Evolutionary conservation across 768 basidiomycete genomes (phyloP), one percentile per base, ranked within the genome.

Genomic region (Myochromella boudieri): DNA sequence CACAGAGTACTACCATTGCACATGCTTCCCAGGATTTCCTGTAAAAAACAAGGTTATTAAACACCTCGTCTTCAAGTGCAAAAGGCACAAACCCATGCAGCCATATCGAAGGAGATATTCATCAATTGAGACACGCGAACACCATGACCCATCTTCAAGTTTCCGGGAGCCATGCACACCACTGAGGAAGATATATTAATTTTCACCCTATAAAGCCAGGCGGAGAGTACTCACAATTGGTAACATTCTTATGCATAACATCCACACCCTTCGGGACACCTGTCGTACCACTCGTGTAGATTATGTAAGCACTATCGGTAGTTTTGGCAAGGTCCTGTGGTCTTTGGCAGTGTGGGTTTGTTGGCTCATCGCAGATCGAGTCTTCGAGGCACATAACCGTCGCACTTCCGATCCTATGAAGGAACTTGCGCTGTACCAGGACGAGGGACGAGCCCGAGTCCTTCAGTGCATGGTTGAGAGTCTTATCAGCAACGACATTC

Each of bases 91-190:
- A 67, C 78, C 82, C 82, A 84, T 14, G 78, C 78, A 26, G 77
- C 78, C 78, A 84, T 81, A 53, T 82, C 82, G 55, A 82, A 84
- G 2, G 81, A 76, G 33, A 84, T 75, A 52, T 82, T 82, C 66
- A 82, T 71, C 26, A 82, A 60, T 57, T 84, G 82, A 4, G 79
- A 73, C 9, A 82, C 78, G 10, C 77, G 71, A 24, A 71, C 55
- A 11, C 81, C 80, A 3, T 76, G 77, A 15, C 58, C 49, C 77
- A 84, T 82, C 36, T 73, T 72, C 15, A 82, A 63, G 53, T 78
- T 81, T 18, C 81, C 81, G 20, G 81, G 81, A 15, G 66, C 56
- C 44, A 65, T 58, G 44, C 66, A 68, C 2, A 71, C 54, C 26
- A 71, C 70, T 71, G 20, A 17, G 20, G 9, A 26, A 20, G 11